Conservation (phyloP, 78 protist genomes). For the Acrasis kona region DNA sequence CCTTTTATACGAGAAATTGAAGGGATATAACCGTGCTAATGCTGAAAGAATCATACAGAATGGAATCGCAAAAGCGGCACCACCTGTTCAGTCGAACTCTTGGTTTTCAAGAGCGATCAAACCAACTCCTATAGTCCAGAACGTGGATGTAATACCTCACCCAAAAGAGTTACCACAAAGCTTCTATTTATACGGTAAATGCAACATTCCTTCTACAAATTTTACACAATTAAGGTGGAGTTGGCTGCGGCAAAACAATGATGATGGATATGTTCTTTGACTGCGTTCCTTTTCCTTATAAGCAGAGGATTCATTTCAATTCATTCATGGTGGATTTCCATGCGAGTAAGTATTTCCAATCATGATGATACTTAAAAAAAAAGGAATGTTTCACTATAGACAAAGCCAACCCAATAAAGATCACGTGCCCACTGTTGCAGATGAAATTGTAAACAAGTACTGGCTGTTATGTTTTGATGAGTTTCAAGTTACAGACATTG, state of each 20-base stretch:
- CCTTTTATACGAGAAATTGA: no score
- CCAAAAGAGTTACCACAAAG: no score
- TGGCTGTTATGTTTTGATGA: conserved; percentile 86
- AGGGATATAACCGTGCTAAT: no score
- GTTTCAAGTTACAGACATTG: conserved; percentile 79
- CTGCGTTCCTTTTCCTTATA: conserved; percentile 4
- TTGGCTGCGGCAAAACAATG: conserved; percentile 84
- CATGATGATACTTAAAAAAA: not conserved
- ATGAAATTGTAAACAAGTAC: conserved; percentile 9
- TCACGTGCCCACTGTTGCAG: not conserved
- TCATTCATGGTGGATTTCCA: conserved; percentile 83
- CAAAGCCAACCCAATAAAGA: not conserved
- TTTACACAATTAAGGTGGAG: conserved; percentile 71
- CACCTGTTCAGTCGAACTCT: no score
- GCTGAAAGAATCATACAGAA: no score
- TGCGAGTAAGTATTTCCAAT: conserved; percentile 34
- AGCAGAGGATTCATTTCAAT: conserved; percentile 77
- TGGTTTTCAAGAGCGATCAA: no score
- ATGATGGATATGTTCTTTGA: conserved; percentile 80
- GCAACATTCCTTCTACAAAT: no score
- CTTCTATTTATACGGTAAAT: no score
- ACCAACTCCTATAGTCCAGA: no score
- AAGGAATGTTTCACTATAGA: not conserved
- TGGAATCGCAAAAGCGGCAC: no score
- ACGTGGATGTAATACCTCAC: no score